Evolutionary conservation across 257 asterid species (phyloP), one percentile per base, ranked within the genome.

Genomic region (Solanum boliviense): DNA sequence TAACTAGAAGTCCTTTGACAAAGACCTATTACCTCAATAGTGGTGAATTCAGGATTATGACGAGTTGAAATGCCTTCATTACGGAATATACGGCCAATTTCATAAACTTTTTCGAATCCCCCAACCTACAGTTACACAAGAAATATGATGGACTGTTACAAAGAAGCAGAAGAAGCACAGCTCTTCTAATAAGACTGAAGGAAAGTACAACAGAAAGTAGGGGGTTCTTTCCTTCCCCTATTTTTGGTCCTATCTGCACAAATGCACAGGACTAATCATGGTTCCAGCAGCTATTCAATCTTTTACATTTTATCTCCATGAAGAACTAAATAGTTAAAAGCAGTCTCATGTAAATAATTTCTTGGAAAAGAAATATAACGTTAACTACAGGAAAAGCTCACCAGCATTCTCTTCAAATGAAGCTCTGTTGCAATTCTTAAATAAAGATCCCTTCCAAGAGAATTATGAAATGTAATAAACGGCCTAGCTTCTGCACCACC

Each of bases 401-500:
- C 99, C 91, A 97, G 94, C 99, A 97, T 97, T 94, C 99, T 96
- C 94, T 97, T 97, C 90, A 97, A 90, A 89, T 97, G 99, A 85
- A 97, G 98, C 93, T 97, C 99, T 84, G 99, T 97, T 56, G 99
- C 99, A 88, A 97, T 97, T 88, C 99, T 93, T 78, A 97, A 91
- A 94, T 95, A 97, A 87, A 97, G 98, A 94, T 95, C 99, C 88
- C 98, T 98, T 65, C 98, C 99, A 89, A 97, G 99, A 90, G 99
- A 95, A 93, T 97, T 97, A 88, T 97, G 99, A 89, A 93, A 93
- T 52, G 99, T 95, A 89, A 97, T 93, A 89, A 97, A 97, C 70
- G 99, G 99, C 93, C 99, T 97, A 90, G 99, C 99, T 89, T 97
- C 99, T 90, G 99, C 99, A 79, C 99, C 99, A 85, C 99, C 99